Evolutionary conservation across 2,329 filamentous ascomycete species (phyloP).

Genomic region (Talaromyces albobiverticillius): DNA sequence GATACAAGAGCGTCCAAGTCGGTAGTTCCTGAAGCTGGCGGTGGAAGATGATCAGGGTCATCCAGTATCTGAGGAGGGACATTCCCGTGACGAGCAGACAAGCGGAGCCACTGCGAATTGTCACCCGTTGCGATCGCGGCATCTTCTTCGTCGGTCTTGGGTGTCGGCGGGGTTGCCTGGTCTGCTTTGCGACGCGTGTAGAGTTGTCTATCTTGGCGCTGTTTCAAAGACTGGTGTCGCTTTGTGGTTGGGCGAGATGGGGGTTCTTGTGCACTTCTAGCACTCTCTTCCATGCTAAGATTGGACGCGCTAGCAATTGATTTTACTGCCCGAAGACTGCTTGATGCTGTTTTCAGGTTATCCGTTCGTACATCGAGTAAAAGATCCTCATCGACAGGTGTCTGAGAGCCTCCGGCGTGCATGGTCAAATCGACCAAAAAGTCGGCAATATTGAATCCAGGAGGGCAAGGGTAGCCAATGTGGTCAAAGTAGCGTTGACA

Average conservation of each 20-base stretch:
- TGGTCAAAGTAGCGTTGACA: conserved; percentile 92
- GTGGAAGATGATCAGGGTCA: conserved; percentile 62
- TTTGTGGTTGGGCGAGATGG: conserved; percentile 65
- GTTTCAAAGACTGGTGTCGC: conserved; percentile 75
- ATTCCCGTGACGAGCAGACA: conserved; percentile 54
- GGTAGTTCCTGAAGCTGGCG: conserved; percentile 61
- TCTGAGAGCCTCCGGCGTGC: conserved; percentile 70
- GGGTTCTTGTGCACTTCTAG: conserved; percentile 60
- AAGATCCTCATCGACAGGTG: conserved; percentile 56
- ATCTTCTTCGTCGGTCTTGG: conserved; percentile 63
- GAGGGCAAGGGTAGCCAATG: conserved; percentile 87
- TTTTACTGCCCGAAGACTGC: conserved; percentile 84
- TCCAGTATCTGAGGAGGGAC: conserved; percentile 63
- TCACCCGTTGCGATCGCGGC: conserved; percentile 49
- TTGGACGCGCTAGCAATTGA: conserved; percentile 83
- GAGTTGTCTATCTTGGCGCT: conserved; percentile 84
- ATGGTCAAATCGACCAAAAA: conserved; percentile 97
- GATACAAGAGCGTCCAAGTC: conserved; percentile 79
- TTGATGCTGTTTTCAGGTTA: conserved; percentile 69
- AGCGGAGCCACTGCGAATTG: conserved; percentile 59
- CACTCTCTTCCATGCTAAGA: conserved; percentile 65
- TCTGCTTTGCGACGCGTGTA: conserved; percentile 76
- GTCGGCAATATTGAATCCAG: conserved; percentile 98
- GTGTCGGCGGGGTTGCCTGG: conserved; percentile 55
- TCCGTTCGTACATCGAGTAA: conserved; percentile 60